These are phyloP conservation scores for Claviceps spartinae DNA, from an alignment of 2,329 filamentous ascomycete species.

Conservation along the genomic window DNA sequence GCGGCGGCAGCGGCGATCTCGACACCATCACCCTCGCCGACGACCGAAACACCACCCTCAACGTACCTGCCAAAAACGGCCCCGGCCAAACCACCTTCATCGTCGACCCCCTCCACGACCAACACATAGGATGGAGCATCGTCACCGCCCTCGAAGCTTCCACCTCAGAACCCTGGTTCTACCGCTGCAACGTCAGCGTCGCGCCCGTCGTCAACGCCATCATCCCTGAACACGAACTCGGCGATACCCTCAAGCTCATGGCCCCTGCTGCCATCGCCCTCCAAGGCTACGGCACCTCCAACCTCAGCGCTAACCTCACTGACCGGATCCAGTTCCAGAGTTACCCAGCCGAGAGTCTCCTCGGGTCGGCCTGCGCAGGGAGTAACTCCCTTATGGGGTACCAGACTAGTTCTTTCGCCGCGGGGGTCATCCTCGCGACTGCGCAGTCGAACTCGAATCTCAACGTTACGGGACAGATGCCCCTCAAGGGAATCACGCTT, in stretches of 20 bases:
- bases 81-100: constrained; percentile 24
- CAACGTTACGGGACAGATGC: constrained; percentile 15
- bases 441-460: constrained; percentile 18
- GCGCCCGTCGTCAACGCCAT: constrained; percentile 20
- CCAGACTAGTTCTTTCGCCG: constrained; percentile 21
- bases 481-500: constrained; percentile 18
- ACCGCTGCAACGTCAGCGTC: constrained; percentile 26
- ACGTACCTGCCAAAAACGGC: constrained; percentile 16
- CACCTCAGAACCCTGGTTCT: constrained; percentile 23
- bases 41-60: constrained; percentile 10
- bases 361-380: constrained; percentile 21
- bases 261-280: constrained; percentile 26
- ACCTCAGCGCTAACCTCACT: constrained; percentile 11
- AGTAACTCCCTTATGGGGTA: constrained; percentile 19
- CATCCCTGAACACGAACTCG: constrained; percentile 22
- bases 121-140: constrained; percentile 14
- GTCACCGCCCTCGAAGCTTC: constrained; percentile 27
- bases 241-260: constrained; percentile 19
- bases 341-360: constrained; percentile 28
- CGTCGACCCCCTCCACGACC: constrained; percentile 14
- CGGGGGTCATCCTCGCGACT: constrained; percentile 21
- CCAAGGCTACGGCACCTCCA: constrained; percentile 21
- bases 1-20: constrained; percentile 17
- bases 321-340: constrained; percentile 21
- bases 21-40: constrained; percentile 16